These are phyloP conservation scores for Neoarthrinium moseri DNA, from an alignment of 2,329 filamentous ascomycete genomes.

Conservation along the genomic window DNA sequence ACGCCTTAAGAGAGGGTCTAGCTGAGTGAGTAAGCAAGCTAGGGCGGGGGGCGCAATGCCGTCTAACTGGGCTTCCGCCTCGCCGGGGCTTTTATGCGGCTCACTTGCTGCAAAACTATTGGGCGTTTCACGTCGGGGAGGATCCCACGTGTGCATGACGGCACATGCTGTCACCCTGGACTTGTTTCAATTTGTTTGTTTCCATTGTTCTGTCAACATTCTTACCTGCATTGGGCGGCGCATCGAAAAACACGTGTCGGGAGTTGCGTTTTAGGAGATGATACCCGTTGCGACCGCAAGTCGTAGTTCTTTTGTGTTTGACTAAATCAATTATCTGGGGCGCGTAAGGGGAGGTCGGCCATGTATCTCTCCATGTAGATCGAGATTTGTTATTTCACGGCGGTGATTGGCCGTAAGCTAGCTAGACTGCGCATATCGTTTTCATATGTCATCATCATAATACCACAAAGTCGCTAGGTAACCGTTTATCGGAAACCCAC, in stretches of 20 bases:
- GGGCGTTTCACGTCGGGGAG: no score
- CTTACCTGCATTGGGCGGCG: background rate
- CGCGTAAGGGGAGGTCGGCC: no score
- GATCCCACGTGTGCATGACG: background rate
- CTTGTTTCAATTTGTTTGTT: background rate
- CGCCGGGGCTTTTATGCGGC: no score
- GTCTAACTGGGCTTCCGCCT: no score
- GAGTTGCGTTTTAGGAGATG: constrained; percentile 1
- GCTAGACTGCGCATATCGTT: background rate
- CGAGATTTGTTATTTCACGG: no score
- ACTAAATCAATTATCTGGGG: no score
- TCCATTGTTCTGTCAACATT: background rate
- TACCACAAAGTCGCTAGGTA: background rate
- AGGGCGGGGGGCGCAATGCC: background rate
- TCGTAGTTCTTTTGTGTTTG: constrained; percentile 6
- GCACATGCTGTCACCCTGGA: background rate
- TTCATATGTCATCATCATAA: constrained; percentile 4
- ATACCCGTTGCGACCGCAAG: constrained; percentile 5
- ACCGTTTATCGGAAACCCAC: background rate
- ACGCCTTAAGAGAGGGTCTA: constrained; percentile 60
- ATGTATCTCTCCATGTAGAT: no score
- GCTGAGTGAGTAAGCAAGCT: constrained; percentile 33
- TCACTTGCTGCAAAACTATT: no score
- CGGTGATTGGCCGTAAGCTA: background rate
- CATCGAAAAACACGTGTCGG: background rate